Evolutionary conservation across 1,284 basidiomycete species (phyloP).

Genomic region (Microbotryum scabiosae): DNA sequence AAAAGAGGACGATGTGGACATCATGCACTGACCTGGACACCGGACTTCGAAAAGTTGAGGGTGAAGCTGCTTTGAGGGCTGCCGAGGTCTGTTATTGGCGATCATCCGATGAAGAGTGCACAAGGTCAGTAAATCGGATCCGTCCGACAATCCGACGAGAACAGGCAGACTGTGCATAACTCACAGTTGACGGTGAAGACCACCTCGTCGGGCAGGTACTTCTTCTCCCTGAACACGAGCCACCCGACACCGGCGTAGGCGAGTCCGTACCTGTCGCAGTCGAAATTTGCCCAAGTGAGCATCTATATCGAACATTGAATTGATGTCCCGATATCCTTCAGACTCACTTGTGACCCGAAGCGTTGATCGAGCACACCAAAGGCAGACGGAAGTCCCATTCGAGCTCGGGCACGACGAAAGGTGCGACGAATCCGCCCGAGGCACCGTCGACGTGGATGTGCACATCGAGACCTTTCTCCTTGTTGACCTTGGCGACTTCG

Average conservation of each 20-base stretch:
- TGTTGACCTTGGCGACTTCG: constrained; percentile 35
- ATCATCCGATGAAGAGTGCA: background rate
- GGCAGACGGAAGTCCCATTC: constrained; percentile 41
- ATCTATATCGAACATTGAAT: constrained; percentile 34
- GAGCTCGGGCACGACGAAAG: constrained; percentile 38
- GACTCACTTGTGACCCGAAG: constrained; percentile 18
- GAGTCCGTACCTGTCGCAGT: constrained; percentile 21
- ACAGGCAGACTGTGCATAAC: background rate
- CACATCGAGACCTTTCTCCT: constrained; percentile 36
- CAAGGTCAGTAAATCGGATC: constrained; percentile 12
- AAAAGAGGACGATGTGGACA: background rate
- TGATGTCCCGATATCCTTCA: too few species aligned
- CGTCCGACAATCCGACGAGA: background rate
- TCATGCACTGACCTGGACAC: constrained; percentile 31
- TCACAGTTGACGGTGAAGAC: constrained; percentile 36
- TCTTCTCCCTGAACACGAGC: constrained; percentile 37
- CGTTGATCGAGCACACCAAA: constrained; percentile 40
- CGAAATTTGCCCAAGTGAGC: background rate
- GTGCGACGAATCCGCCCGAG: constrained; percentile 40
- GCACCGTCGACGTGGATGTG: constrained; percentile 39
- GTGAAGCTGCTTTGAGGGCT: constrained; percentile 34
- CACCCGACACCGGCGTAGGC: constrained; percentile 38
- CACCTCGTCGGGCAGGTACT: constrained; percentile 39
- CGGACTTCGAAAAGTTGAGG: constrained; percentile 39
- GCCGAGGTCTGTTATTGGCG: constrained; percentile 6